Base-by-base conservation (phyloP, 2,329 filamentous ascomycete species). In the Neopestalotiopsis sp. region DNA sequence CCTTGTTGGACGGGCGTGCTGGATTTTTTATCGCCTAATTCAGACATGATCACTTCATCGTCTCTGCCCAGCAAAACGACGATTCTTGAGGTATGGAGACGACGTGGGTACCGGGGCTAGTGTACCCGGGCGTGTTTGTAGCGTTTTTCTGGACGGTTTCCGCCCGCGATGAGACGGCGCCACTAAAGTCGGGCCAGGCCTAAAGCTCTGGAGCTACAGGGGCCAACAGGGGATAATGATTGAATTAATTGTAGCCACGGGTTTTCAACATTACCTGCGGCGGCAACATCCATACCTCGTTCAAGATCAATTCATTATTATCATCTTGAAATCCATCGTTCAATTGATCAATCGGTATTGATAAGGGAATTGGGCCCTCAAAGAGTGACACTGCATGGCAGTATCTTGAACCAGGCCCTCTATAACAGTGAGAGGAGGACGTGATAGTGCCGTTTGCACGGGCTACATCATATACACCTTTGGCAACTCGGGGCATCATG, bases 401-500 rank as follows among this genome's bases (percentile, higher is more conserved):
- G n/a, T n/a, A 20, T 9, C 20, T 20, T 52, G 45, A 52, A 52
- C 45, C n/a, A 20, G 14, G 2, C 45, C n/a, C n/a, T 17, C 45
- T 52, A 20, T 7, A 52, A 52, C 45, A 52, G 45, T 52, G 5
- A 52, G 45, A 52, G 45, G 45, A 52, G 45, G 45, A 10, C n/a
- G 45, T 49, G 45, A 52, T 52, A 52, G 4, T 52, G 45, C 45
- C n/a, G 12, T 10, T 10, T 28, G 14, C 17, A 57, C 52, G 14
- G 17, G 14, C 24, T 14, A 57, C 9, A 14, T 20, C 3, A 17
- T 38, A 20, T 49, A 14, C n/a, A 52, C 4, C 45, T 52, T n/a
- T 52, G 28, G 17, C 4, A 62, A 32, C 32, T n/a, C 59, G 24
- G n/a, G 30, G 30, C 34, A 70, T 64, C 30, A 77, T 76, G 75